Evolutionary conservation across 495 filamentous ascomycete genomes (phyloP).

Genomic region (Talaromyces trachyspermus): DNA sequence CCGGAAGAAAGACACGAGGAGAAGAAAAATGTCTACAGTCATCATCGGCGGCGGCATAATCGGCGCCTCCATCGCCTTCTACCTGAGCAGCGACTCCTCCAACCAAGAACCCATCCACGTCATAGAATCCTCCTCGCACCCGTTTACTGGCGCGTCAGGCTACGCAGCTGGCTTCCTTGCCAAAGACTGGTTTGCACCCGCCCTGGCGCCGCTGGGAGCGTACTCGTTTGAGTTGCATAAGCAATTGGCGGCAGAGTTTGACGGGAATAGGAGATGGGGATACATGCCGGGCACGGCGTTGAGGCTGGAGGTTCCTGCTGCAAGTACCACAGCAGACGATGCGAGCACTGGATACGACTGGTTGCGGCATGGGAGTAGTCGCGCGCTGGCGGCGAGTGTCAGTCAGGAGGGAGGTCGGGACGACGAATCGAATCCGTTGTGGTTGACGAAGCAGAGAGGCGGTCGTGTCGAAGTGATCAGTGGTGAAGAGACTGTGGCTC

Average conservation of each 20-base stretch:
- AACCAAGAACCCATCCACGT: constrained; percentile 51
- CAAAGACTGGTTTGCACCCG: constrained; percentile 58
- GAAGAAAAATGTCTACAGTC: constrained; percentile 52
- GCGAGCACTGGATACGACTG: constrained; percentile 46
- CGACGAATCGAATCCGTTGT: constrained; percentile 33
- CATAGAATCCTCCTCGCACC: constrained; percentile 53
- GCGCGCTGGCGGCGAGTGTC: constrained; percentile 48
- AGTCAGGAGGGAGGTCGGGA: constrained; percentile 10
- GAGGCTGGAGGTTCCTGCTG: constrained; percentile 39
- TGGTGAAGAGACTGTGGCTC: constrained; percentile 53
- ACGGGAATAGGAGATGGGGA: constrained; percentile 59
- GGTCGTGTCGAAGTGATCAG: constrained; percentile 55
- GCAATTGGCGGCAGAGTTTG: constrained; percentile 51
- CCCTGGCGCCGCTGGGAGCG: constrained; percentile 48
- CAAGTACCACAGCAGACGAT: constrained; percentile 18
- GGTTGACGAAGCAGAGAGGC: constrained; percentile 49
- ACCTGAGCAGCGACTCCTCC: constrained; percentile 45
- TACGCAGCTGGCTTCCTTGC: constrained; percentile 70
- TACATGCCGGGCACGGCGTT: constrained; percentile 57
- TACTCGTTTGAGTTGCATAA: constrained; percentile 66
- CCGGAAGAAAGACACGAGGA: no score
- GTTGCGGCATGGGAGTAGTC: constrained; percentile 53
- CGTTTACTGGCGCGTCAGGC: constrained; percentile 68
- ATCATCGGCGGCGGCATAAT: constrained; percentile 79
- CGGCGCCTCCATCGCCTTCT: constrained; percentile 69